Evolutionary conservation across 495 filamentous ascomycete genomes (phyloP).

Genomic region (Mytilinidion resinicola): DNA sequence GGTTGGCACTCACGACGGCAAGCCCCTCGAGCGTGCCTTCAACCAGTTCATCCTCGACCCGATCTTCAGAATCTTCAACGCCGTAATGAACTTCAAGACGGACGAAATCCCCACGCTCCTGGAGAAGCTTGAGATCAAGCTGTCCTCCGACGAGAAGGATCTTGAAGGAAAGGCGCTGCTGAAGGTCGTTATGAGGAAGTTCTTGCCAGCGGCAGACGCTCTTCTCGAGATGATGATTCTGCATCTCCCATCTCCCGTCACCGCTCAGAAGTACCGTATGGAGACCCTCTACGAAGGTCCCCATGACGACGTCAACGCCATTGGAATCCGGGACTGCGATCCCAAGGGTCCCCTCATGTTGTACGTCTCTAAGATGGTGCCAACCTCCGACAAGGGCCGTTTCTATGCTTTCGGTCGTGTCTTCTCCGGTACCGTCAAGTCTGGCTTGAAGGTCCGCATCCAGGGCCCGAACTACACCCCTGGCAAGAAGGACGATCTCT

Average conservation of each 20-base stretch:
- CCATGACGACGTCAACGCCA: conserved; percentile 79
- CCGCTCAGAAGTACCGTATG: conserved; percentile 94
- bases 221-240: conserved; percentile 99
- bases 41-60: conserved; percentile 97
- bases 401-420: conserved; percentile 99
- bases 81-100: conserved; percentile 98
- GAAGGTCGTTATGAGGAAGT: conserved; percentile 97
- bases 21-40: conserved; percentile 94
- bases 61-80: conserved; percentile 96
- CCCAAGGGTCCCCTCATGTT: conserved; percentile 98
- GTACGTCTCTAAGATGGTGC: conserved; percentile 99
- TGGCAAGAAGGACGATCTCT: conserved; percentile 97
- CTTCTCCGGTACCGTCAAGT: conserved; percentile 94
- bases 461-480: conserved; percentile 98
- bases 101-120: conserved; percentile 80
- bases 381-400: conserved; percentile 98
- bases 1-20: conserved; percentile 68
- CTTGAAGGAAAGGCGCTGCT: conserved; percentile 94
- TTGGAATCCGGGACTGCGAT: conserved; percentile 96
- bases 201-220: conserved; percentile 95
- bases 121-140: conserved; percentile 88
- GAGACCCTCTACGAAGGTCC: conserved; percentile 99
- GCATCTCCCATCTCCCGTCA: conserved; percentile 92
- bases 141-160: conserved; percentile 76
- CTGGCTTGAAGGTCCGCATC: conserved; percentile 99